phyloP scores from a whole-genome alignment of 2,329 filamentous ascomycete genomes.

The Nannizziopsis barbatae region DNA sequence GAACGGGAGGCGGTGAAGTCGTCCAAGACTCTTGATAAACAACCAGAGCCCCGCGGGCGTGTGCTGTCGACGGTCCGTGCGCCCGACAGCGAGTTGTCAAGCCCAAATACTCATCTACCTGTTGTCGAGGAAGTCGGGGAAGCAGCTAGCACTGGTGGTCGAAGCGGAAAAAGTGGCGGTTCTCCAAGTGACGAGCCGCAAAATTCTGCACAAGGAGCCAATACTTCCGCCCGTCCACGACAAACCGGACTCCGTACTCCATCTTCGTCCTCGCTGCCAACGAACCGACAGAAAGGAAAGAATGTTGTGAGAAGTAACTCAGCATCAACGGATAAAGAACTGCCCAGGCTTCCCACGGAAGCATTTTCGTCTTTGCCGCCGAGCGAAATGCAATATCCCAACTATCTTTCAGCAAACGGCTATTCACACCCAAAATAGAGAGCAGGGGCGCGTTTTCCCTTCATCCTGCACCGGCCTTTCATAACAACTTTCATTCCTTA shows the following conservation, averaged over 20 bases:
- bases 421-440: slow-evolving; percentile 2
- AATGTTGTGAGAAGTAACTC: background rate
- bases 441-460: background rate
- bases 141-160: slow-evolving; percentile 42
- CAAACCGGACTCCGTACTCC: slow-evolving; percentile 13
- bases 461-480: background rate
- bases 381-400: background rate
- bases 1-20: slow-evolving; percentile 45
- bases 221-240: slow-evolving; percentile 6
- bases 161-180: slow-evolving; percentile 11
- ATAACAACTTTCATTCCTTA: background rate
- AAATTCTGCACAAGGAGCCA: slow-evolving; percentile 1
- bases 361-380: background rate
- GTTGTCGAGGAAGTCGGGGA: slow-evolving; percentile 88
- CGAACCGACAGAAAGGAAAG: slow-evolving; percentile 7
- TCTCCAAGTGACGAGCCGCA: slow-evolving; percentile 3
- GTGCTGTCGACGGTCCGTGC: slow-evolving; percentile 49
- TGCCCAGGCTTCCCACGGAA: slow-evolving; percentile 1
- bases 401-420: background rate
- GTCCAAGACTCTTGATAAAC: slow-evolving; percentile 30
- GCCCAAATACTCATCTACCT: slow-evolving; percentile 50
- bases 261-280: slow-evolving; percentile 10
- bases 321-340: slow-evolving; percentile 9
- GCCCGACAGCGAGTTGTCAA: slow-evolving; percentile 44
- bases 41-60: slow-evolving; percentile 52